Conservation (phyloP, 148 eudicot genomes). For the Tetragonia tetragonoides region DNA sequence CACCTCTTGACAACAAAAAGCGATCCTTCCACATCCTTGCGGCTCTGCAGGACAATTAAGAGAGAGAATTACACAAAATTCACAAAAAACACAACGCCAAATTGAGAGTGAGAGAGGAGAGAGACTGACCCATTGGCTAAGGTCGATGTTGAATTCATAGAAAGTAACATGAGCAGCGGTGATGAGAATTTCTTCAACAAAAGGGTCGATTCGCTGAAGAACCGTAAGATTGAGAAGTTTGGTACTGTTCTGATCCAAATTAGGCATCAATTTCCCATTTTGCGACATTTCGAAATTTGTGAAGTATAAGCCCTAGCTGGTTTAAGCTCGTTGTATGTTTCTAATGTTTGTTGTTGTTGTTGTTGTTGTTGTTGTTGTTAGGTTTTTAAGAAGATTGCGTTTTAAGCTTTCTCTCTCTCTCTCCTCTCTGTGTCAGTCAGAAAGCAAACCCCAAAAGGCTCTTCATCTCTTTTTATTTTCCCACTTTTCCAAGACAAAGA, state of each 20-base stretch:
- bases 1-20: constrained; percentile 66
- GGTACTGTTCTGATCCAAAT: constrained; percentile 76
- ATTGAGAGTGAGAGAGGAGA: not conserved
- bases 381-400: constrained; percentile 3
- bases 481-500: not conserved
- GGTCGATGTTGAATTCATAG: constrained; percentile 83
- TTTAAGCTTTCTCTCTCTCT: constrained; percentile 4
- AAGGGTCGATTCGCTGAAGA: constrained; percentile 79
- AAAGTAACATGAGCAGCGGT: constrained; percentile 94
- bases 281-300: constrained; percentile 45
- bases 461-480: not conserved
- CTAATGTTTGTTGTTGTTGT: too few species aligned
- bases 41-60: constrained; percentile 48
- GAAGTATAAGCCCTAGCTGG: constrained; percentile 21
- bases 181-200: constrained; percentile 81
- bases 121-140: constrained; percentile 77
- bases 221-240: constrained; percentile 83
- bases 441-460: not conserved
- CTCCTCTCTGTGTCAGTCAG: not conserved
- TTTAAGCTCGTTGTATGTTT: not conserved
- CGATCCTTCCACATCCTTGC: constrained; percentile 85
- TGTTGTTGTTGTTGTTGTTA: not conserved
- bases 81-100: not conserved
- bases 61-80: constrained; percentile 11
- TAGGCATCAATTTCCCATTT: constrained; percentile 78